Evolutionary conservation across 768 basidiomycete genomes (phyloP).

Genomic region (Udeniomyces megalosporus): DNA sequence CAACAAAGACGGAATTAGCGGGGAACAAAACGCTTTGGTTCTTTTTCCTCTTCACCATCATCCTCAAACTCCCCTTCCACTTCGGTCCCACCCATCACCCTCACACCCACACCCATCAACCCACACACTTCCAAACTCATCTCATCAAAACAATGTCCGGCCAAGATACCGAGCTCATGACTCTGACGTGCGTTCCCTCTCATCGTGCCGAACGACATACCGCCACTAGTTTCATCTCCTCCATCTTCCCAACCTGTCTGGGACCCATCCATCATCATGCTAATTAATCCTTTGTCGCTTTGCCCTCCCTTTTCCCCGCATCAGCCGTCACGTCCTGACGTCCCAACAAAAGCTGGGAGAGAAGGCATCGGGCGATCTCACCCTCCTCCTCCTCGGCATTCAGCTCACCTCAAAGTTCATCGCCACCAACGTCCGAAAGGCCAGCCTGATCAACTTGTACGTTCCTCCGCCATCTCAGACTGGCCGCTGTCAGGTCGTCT

Average conservation of each 20-base stretch:
- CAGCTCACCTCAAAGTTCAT: constrained; percentile 92
- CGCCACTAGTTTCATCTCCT: no score
- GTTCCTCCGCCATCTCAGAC: constrained; percentile 31
- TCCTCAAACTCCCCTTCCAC: no score
- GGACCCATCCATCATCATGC: not conserved
- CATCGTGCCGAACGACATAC: no score
- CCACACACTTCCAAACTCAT: not conserved
- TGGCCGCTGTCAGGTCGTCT: no score
- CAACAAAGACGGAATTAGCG: no score
- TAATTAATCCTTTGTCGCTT: no score
- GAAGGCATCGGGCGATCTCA: constrained; percentile 80
- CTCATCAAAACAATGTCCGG: not conserved
- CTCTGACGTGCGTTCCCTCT: not conserved
- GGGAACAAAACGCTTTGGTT: no score
- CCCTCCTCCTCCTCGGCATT: constrained; percentile 84
- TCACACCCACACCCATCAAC: not conserved
- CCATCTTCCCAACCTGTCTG: not conserved
- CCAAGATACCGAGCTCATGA: constrained; percentile 11
- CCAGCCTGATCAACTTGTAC: constrained; percentile 89
- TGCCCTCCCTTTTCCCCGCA: not conserved
- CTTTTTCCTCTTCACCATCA: no score
- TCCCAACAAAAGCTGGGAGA: constrained; percentile 71
- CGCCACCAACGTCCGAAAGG: constrained; percentile 91
- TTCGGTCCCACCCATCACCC: not conserved
- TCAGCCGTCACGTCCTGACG: constrained; percentile 62